These are phyloP conservation scores for Croton setiger DNA, from an alignment of 441 rosid species.

Conservation along the genomic window DNA sequence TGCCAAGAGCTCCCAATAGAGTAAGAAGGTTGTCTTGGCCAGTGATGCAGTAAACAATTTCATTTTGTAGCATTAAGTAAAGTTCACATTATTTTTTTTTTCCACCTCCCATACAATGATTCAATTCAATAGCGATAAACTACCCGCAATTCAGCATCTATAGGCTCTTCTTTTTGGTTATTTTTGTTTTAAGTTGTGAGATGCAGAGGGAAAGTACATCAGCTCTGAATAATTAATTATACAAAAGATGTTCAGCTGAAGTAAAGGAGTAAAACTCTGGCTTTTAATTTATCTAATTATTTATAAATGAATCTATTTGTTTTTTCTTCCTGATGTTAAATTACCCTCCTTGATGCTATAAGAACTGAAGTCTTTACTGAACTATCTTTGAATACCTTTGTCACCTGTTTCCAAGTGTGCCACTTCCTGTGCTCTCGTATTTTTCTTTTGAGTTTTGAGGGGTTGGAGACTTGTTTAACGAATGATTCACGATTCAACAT, in stretches of 20 bases:
- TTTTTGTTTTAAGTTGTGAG: constrained; percentile 2
- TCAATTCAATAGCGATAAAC: constrained; percentile 34
- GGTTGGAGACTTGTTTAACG: too few relatives aligned
- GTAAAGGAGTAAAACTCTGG: constrained; percentile 10
- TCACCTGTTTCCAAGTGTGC: too few relatives aligned
- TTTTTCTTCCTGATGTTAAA: neutral
- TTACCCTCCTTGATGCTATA: neutral
- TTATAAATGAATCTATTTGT: constrained; percentile 13
- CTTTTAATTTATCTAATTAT: constrained; percentile 17
- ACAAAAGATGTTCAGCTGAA: constrained; percentile 16
- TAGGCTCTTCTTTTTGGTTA: constrained; percentile 27
- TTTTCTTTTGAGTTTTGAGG: too few relatives aligned
- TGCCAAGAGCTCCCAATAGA: constrained; percentile 26
- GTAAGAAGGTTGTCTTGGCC: constrained; percentile 22
- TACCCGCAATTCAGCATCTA: constrained; percentile 23
- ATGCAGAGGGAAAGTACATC: constrained; percentile 8
- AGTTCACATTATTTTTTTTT: constrained; percentile 26
- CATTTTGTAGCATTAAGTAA: constrained; percentile 44
- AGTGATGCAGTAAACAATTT: constrained; percentile 32
- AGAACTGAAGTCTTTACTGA: neutral
- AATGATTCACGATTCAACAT: too few relatives aligned
- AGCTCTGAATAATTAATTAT: constrained; percentile 11
- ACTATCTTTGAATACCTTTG: neutral
- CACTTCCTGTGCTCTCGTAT: too few relatives aligned
- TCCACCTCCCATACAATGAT: constrained; percentile 27